Conservation (phyloP, 2,329 filamentous ascomycete genomes). For the Scedosporium boydii region DNA sequence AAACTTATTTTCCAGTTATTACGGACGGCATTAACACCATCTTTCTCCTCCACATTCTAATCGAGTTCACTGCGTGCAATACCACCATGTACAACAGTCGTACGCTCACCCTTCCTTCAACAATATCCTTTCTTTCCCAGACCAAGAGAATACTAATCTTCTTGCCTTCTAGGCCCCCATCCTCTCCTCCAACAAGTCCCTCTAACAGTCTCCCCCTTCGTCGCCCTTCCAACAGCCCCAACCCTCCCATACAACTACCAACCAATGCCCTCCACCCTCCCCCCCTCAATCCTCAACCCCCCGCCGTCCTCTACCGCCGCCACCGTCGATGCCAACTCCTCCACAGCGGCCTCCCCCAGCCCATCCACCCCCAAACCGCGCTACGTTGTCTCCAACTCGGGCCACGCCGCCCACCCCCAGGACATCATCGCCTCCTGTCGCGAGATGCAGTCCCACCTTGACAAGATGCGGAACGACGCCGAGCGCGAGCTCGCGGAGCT, state of each 20-base stretch:
- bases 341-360: constrained; percentile 22
- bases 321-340: constrained; percentile 23
- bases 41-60: no score
- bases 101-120: neutral
- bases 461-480: constrained; percentile 58
- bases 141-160: neutral
- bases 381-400: constrained; percentile 71
- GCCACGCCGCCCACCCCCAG: constrained; percentile 76
- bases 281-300: constrained; percentile 30
- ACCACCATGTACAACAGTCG: constrained; percentile 15
- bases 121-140: neutral
- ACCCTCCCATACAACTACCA: constrained; percentile 96
- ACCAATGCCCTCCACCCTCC: constrained; percentile 75
- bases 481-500: constrained; percentile 58
- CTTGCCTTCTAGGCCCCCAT: constrained; percentile 54
- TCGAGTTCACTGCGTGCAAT: no score
- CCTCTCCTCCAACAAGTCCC: constrained; percentile 86
- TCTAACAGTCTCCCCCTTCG: constrained; percentile 87
- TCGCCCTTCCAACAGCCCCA: constrained; percentile 78
- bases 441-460: constrained; percentile 66
- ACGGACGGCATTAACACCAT: no score
- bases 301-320: constrained; percentile 16
- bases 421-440: constrained; percentile 77
- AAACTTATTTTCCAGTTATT: no score
- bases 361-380: constrained; percentile 38